phyloP scores from a whole-genome alignment of 257 asterid genomes.

The Henckelia pumila region DNA sequence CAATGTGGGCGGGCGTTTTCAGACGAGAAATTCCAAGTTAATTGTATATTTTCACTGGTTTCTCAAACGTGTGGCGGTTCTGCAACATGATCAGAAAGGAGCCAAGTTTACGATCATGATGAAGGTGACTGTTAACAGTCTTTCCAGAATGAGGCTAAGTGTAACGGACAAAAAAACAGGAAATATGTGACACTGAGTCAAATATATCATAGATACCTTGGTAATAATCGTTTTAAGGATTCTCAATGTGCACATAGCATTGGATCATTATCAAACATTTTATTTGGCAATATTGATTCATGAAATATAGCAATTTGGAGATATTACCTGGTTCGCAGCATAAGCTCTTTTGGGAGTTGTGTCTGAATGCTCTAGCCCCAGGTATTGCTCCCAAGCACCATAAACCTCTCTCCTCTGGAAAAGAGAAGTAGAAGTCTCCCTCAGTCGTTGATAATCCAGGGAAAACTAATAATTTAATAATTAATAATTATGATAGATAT shows the following conservation, averaged over 20 bases:
- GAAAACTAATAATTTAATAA: constrained; percentile 13
- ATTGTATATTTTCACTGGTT: constrained; percentile 72
- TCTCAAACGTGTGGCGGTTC: constrained; percentile 71
- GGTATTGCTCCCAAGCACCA: constrained; percentile 87
- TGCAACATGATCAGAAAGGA: constrained; percentile 31
- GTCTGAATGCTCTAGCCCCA: constrained; percentile 78
- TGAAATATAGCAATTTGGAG: neutral
- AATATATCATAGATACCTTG: neutral
- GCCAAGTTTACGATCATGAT: neutral
- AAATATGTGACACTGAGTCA: neutral
- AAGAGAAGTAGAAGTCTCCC: constrained; percentile 7
- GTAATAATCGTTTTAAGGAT: neutral
- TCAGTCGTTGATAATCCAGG: constrained; percentile 18
- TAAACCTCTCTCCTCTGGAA: constrained; percentile 67
- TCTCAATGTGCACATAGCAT: neutral
- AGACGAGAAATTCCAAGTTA: constrained; percentile 24
- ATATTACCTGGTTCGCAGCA: constrained; percentile 54
- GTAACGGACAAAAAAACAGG: neutral
- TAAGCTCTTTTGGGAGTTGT: constrained; percentile 65
- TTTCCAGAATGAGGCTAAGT: neutral
- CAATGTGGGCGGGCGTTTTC: neutral
- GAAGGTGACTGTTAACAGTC: neutral
- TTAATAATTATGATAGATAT: constrained; percentile 13
- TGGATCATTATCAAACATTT: neutral
- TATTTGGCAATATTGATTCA: neutral